Conservation (phyloP, 345 rosid genomes). For the Eucalyptus pauciflora region DNA sequence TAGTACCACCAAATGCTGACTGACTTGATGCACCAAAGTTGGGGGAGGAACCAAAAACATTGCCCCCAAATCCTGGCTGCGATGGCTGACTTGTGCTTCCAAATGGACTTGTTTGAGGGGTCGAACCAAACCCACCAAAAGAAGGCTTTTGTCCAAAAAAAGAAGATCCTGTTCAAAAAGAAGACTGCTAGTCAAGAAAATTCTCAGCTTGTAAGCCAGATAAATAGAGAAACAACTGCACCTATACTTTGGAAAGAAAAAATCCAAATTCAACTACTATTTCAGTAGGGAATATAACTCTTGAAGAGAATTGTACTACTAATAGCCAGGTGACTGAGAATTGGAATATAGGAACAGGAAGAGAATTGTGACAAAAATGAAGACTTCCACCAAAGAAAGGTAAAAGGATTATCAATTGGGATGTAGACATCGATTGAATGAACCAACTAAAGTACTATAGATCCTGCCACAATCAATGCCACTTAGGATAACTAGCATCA, state of each 20-base stretch:
- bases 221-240: neutral
- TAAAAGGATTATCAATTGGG: neutral
- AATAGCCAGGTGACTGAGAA: neutral
- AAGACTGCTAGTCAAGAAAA: neutral
- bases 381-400: neutral
- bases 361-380: neutral
- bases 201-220: neutral
- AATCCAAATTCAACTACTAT: neutral
- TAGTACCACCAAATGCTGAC: neutral
- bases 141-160: constrained; percentile 67
- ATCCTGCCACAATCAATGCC: neutral
- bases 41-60: constrained; percentile 47
- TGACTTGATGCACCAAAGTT: constrained; percentile 58
- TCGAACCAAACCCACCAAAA: constrained; percentile 71
- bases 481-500: neutral
- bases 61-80: constrained; percentile 41
- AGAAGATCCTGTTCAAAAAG: constrained; percentile 34
- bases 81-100: constrained; percentile 7
- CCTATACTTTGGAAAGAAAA: neutral
- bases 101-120: constrained; percentile 12
- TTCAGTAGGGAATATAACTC: neutral
- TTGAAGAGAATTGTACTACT: neutral
- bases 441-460: neutral
- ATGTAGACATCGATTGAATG: neutral
- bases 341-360: neutral